A percentile compares a stretch with the other conserved stretches of the same genome.
These are phyloP conservation scores for Hyaloscypha bicolor DNA, from an alignment of 495 filamentous ascomycete genomes.

Conservation along the genomic window DNA sequence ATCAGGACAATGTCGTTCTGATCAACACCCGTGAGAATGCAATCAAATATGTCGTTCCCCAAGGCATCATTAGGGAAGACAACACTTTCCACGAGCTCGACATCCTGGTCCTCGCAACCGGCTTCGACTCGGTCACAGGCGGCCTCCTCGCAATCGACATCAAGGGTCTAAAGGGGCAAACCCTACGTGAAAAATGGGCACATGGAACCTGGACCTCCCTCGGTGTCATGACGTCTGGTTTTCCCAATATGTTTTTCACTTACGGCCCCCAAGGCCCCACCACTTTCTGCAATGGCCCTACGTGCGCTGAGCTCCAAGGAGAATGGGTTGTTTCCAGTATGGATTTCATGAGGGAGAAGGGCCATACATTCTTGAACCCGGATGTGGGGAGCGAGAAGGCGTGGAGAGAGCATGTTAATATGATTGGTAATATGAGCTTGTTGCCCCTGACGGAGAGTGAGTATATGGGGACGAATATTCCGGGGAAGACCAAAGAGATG, in stretches of 20 bases:
- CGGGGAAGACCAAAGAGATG: slow-evolving; percentile 44
- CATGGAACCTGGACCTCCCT: slow-evolving; percentile 49
- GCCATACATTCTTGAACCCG: no score
- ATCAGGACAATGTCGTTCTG: slow-evolving; percentile 49
- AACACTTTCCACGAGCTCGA: slow-evolving; percentile 50
- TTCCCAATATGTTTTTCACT: slow-evolving; percentile 57
- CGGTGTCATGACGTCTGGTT: slow-evolving; percentile 48
- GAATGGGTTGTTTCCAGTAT: no score
- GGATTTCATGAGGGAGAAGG: no score
- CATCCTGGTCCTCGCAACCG: slow-evolving; percentile 56
- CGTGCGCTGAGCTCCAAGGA: slow-evolving; percentile 48
- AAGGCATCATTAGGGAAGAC: slow-evolving; percentile 46
- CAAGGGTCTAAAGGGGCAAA: slow-evolving; percentile 42
- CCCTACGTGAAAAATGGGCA: slow-evolving; percentile 51
- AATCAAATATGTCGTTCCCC: slow-evolving; percentile 42
- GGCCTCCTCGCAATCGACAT: slow-evolving; percentile 53
- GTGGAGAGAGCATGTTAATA: slow-evolving; percentile 1
- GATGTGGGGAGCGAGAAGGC: neutral
- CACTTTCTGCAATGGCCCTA: slow-evolving; percentile 52
- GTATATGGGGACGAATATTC: slow-evolving; percentile 50
- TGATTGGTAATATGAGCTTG: slow-evolving; percentile 30
- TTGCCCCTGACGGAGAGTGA: slow-evolving; percentile 38
- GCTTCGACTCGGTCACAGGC: slow-evolving; percentile 57
- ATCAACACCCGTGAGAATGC: slow-evolving; percentile 50
- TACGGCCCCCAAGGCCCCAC: slow-evolving; percentile 55